Percentiles rank a stretch among this genome's conserved stretches.
Evolutionary conservation across 1,284 basidiomycete genomes (phyloP).

Genomic region (Ceratobasidium sp.): DNA sequence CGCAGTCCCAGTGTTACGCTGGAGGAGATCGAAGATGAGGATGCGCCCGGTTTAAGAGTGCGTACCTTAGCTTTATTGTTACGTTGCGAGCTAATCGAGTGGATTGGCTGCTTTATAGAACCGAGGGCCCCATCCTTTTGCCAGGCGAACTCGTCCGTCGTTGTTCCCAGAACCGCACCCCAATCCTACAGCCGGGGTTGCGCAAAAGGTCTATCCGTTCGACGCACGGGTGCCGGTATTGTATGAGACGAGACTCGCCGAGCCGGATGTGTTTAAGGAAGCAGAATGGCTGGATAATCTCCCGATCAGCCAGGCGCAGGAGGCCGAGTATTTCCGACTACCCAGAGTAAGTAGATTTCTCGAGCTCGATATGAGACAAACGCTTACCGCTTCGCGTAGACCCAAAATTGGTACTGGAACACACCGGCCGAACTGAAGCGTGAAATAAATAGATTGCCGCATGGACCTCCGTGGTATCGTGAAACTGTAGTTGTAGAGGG

Average conservation of each 20-base stretch:
- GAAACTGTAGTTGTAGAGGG: not conserved
- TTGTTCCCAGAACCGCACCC: not conserved
- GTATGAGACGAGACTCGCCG: not conserved
- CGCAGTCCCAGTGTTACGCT: too few species aligned
- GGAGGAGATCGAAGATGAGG: not conserved
- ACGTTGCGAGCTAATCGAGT: not conserved
- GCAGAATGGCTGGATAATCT: not conserved
- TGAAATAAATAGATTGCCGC: not conserved
- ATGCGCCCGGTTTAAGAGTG: not conserved
- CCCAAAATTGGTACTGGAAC: not conserved
- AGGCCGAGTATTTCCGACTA: not conserved
- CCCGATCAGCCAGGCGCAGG: not conserved
- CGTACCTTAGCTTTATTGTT: too few species aligned
- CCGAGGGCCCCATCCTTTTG: not conserved
- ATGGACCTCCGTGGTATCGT: not conserved
- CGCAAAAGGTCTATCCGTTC: conserved; percentile 30
- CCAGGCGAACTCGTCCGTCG: not conserved
- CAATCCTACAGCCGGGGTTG: not conserved
- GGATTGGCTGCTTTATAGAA: not conserved
- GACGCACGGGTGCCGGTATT: conserved; percentile 44
- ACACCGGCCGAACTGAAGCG: not conserved
- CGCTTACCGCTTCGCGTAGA: conserved; percentile 49
- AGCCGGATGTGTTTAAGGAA: not conserved
- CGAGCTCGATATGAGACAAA: not conserved
- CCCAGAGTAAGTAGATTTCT: not conserved